Conservation (phyloP, 2,329 filamentous ascomycete genomes). For the Botrytis sinoallii region DNA sequence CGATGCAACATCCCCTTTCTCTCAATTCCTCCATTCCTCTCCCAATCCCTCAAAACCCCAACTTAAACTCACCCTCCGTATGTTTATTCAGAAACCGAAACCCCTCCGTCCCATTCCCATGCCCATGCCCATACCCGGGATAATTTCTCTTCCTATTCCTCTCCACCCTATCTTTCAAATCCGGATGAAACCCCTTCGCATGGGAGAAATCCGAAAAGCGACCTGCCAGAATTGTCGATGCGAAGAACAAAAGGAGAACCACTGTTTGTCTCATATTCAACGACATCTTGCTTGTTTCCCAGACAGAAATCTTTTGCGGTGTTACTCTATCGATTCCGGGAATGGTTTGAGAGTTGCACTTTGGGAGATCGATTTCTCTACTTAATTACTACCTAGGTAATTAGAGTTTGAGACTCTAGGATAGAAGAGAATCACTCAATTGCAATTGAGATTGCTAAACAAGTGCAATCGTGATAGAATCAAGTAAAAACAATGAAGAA, state of each 20-base stretch:
- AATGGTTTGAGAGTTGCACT: neutral
- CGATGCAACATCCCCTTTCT: too few species aligned
- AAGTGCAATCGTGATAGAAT: neutral
- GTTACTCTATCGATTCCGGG: too few species aligned
- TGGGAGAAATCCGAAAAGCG: slow-evolving; percentile 3
- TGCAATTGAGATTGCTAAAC: neutral
- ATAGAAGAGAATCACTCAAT: neutral
- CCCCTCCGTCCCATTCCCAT: neutral
- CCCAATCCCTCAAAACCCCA: neutral
- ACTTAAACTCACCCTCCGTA: neutral
- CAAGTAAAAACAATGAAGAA: neutral
- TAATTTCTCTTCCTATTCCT: neutral
- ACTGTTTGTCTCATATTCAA: neutral
- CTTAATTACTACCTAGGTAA: neutral
- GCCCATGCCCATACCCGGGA: neutral
- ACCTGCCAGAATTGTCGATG: neutral
- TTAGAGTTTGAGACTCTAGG: neutral
- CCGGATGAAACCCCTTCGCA: neutral
- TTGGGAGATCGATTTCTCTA: neutral
- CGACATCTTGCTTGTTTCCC: neutral
- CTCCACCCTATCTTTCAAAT: slow-evolving; percentile 20
- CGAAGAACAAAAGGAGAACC: neutral
- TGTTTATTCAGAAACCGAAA: neutral
- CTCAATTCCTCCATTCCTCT: neutral
- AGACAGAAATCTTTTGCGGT: rapidly evolving